Percentiles rank a stretch among this genome's conserved stretches.
Evolutionary conservation across 2,329 filamentous ascomycete species (phyloP).

Genomic region (Colletotrichum limetticola): DNA sequence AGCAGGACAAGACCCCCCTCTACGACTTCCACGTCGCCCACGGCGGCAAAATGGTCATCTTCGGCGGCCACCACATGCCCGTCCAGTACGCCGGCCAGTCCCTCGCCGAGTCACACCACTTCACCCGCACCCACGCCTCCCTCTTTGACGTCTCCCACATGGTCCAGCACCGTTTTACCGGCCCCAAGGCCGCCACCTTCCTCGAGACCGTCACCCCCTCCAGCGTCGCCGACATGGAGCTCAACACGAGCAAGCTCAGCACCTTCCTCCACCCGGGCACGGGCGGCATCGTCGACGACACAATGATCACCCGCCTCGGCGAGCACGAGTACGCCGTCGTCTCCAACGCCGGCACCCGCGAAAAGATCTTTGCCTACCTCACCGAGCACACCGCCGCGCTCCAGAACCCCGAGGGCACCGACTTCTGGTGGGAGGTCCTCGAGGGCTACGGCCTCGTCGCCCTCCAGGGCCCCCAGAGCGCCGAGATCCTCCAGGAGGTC

Average conservation of each 20-base stretch:
- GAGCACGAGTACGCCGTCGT: slow-evolving; percentile 88
- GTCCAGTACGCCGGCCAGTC: slow-evolving; percentile 84
- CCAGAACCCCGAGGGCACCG: slow-evolving; percentile 62
- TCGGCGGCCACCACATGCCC: slow-evolving; percentile 92
- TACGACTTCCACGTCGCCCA: slow-evolving; percentile 81
- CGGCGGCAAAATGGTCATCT: slow-evolving; percentile 96
- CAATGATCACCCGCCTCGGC: slow-evolving; percentile 84
- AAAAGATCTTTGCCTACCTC: slow-evolving; percentile 87
- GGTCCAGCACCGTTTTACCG: slow-evolving; percentile 89
- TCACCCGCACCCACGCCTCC: slow-evolving; percentile 88
- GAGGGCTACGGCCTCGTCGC: slow-evolving; percentile 83
- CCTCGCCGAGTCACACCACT: slow-evolving; percentile 86
- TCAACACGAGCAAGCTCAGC: slow-evolving; percentile 83
- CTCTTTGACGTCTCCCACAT: slow-evolving; percentile 98
- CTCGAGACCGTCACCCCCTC: slow-evolving; percentile 87
- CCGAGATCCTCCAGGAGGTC: slow-evolving; percentile 72
- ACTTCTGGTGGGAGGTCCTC: slow-evolving; percentile 76
- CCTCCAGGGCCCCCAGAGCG: slow-evolving; percentile 85
- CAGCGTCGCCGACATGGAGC: slow-evolving; percentile 70
- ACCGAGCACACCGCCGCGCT: slow-evolving; percentile 73
- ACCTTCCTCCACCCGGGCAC: slow-evolving; percentile 81
- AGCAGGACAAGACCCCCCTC: slow-evolving; percentile 74
- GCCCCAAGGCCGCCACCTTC: slow-evolving; percentile 82
- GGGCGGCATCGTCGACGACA: slow-evolving; percentile 95
- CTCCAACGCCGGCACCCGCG: slow-evolving; percentile 91